Base-by-base conservation (phyloP, 805 yeast species). In the Starmerella bombicola region DNA sequence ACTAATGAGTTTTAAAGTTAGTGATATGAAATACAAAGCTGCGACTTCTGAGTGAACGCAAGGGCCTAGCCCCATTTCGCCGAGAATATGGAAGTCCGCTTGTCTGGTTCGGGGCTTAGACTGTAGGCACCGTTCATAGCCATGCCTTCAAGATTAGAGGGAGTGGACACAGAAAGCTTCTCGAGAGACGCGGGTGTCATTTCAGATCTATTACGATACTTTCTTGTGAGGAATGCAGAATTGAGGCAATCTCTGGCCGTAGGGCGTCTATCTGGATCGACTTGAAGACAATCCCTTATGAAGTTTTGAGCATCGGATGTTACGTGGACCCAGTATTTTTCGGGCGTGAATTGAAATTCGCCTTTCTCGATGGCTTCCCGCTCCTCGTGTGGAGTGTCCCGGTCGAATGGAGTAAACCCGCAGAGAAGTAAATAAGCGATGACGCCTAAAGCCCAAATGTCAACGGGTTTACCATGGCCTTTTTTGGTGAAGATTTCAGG, bases 381-480 rank as follows among this genome's bases (percentile, higher is more conserved):
- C 10, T 84, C 81, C 53, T 79, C 85, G 1, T 68, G 69, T 30
- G 76, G 77, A 5, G 74, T 69, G 38, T 78, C 85, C 47, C 85
- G 73, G 51, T 79, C 86, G 56, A 79, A 79, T 1, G 88, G 88
- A 60, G 79, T 73, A 54, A 78, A 80, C 2, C 86, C 86, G 46
- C 79, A 69, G 13, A 76, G 66, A 69, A 78, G 69, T 51, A 79
- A 78, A 55, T 78, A 80, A 2, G 78, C 68, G 25, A 78, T 62
- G 2, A 79, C 84, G 2, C 86, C 88, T 21, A 79, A 63, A 0
- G 86, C 80, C 88, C 88, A 79, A 24, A 79, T 65, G 54, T 79
- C 88, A 2, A 78, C 78, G 3, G 72, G 68, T 46, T 61, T 66
- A 20, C 71, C 70, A 50, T 78, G 79, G n/a, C 74, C 74, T 30